These are phyloP conservation scores for Reutealis trisperma DNA, from an alignment of 345 rosid genomes.

Conservation along the genomic window DNA sequence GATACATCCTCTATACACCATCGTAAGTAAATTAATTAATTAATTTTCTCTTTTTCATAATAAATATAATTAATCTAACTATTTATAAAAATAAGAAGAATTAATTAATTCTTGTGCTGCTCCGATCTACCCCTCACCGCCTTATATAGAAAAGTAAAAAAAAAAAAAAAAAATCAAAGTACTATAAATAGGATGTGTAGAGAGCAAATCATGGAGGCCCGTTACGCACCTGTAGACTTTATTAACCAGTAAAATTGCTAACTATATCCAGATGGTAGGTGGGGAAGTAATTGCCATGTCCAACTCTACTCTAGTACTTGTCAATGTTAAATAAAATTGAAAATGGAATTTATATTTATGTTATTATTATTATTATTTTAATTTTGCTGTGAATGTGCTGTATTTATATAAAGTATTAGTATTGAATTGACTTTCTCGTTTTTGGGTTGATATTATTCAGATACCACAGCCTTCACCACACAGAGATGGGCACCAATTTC, in stretches of 20 bases:
- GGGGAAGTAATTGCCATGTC: constrained; percentile 2
- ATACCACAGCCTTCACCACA: constrained; percentile 86
- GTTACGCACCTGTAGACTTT: neutral
- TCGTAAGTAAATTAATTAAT: constrained; percentile 50
- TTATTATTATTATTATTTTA: no score
- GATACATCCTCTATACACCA: constrained; percentile 81
- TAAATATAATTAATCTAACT: no score
- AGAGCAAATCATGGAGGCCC: no score
- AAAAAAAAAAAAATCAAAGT: no score
- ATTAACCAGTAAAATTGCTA: neutral
- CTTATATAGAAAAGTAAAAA: no score
- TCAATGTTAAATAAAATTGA: neutral
- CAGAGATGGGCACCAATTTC: constrained; percentile 72
- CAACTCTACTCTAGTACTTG: neutral
- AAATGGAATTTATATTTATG: neutral
- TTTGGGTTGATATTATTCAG: constrained; percentile 37
- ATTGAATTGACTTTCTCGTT: neutral
- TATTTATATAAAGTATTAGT: neutral
- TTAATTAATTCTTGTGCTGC: no score
- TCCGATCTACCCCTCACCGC: no score
- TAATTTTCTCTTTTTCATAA: neutral
- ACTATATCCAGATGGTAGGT: neutral
- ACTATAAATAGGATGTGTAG: no score
- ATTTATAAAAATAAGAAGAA: no score
- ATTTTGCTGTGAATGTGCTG: neutral